Evolutionary conservation across 306 rosid genomes (phyloP), one percentile per base, ranked within the genome.

Genomic region (Pyrus communis): DNA sequence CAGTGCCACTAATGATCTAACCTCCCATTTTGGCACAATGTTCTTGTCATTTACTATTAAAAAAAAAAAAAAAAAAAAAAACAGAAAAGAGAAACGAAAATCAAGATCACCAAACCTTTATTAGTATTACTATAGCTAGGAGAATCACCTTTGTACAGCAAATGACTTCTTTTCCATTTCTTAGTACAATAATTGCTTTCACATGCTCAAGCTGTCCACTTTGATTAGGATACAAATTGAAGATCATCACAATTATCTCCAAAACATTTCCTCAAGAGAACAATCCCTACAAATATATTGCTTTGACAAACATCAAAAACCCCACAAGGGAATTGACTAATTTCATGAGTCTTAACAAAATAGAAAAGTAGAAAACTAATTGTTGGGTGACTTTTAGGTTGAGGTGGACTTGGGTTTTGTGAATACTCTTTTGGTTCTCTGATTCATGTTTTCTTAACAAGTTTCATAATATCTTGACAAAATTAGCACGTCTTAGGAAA

Each of bases 221-320:
- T 40, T 80, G 73, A 63, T 57, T 62, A 63, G 77, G 75, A 76
- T 81, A 75, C 66, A 79, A 76, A 68, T 43, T 4, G 38, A 80
- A 61, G 71, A 80, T 80, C 64, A 75, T 68, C 45, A 14, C 72
- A 75, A 67, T 70, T 33, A 69, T 75, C n/a, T 75, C 75, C 40
- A 25, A 51, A 67, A 66, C 69, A 73, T 73, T 57, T 43, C 75
- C 28, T 30, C 1, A 60, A 61, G 43, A 28, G 63, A 55, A 45
- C 35, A 60, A 19, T 14, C 79, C 91, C 86, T 71, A 84, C 93
- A 79, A 85, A 58, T 81, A 43, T 4, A 3, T 33, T 77, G 73
- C 43, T 33, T 66, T 89, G 88, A 83, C 89, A 85, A 38, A 51
- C 38, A 49, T 14, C 21, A 38, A 61, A 62, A 77, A 71, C 59